Conservation (phyloP, 139 green algal species). For the Picochlorum costavermella region DNA sequence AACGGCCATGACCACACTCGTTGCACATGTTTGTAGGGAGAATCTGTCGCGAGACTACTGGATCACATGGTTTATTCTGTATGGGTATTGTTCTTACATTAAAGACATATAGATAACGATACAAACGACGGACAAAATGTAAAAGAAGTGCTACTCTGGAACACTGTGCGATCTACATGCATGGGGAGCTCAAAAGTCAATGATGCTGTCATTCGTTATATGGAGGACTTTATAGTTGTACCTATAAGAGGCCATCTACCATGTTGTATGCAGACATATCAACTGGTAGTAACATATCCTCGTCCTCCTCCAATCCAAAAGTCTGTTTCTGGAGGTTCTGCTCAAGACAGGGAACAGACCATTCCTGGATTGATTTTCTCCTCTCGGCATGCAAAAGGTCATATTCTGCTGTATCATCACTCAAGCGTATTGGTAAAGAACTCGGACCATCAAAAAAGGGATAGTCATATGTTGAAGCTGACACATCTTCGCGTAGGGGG, state of each 20-base stretch:
- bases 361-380: background rate
- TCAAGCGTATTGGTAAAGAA: background rate
- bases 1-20: no score
- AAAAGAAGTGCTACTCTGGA: no score
- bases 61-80: no score
- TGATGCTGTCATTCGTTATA: no score
- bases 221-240: conserved; percentile 4
- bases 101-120: no score
- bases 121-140: no score
- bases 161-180: no score
- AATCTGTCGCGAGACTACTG: no score
- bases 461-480: background rate
- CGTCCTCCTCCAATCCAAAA: background rate
- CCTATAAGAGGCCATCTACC: conserved; percentile 7
- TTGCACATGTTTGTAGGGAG: no score
- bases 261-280: conserved; percentile 11
- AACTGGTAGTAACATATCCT: conserved; percentile 5
- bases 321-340: background rate
- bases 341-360: no score
- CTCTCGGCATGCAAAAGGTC: background rate
- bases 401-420: background rate
- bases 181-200: no score
- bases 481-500: background rate
- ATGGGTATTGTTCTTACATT: no score
- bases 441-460: conserved; percentile 1